Conservation (phyloP, 768 basidiomycete genomes). For the Kwoniella bestiolae region DNA sequence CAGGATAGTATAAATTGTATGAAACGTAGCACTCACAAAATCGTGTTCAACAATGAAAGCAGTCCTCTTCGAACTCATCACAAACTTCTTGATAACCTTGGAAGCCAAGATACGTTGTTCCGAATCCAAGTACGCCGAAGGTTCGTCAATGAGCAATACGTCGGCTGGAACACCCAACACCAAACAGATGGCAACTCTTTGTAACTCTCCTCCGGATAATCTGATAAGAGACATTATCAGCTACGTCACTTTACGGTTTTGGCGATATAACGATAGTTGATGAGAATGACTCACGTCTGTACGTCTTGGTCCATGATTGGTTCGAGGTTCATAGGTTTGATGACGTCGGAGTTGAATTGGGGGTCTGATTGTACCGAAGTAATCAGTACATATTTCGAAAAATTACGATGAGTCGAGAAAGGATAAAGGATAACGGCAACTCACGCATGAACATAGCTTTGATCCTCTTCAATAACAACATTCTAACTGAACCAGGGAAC, state of each 20-base stretch:
- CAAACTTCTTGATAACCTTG: conserved; percentile 98
- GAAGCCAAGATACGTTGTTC: conserved; percentile 98
- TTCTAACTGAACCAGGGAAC: conserved; percentile 95
- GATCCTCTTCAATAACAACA: conserved; percentile 91
- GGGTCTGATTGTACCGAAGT: conserved; percentile 61
- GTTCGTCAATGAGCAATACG: conserved; percentile 96
- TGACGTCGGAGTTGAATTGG: conserved; percentile 98
- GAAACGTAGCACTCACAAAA: conserved; percentile 69
- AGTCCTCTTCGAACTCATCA: conserved; percentile 94
- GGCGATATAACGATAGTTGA: neutral
- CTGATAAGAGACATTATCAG: conserved; percentile 16
- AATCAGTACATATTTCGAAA: neutral
- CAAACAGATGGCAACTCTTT: conserved; percentile 93
- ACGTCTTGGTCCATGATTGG: conserved; percentile 97
- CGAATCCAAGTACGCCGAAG: conserved; percentile 76
- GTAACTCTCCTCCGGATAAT: conserved; percentile 95
- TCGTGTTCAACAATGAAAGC: conserved; percentile 99
- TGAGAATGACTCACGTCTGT: conserved; percentile 65
- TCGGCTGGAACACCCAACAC: conserved; percentile 74
- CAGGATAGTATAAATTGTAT: too few species aligned
- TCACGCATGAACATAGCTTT: conserved; percentile 87
- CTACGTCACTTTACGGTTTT: neutral
- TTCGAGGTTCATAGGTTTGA: conserved; percentile 97
- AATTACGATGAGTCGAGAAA: neutral
- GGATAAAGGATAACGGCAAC: too few species aligned